These are phyloP conservation scores for Epithemia pelagica DNA, from an alignment of 108 stramenopile genomes.

Conservation along the genomic window DNA sequence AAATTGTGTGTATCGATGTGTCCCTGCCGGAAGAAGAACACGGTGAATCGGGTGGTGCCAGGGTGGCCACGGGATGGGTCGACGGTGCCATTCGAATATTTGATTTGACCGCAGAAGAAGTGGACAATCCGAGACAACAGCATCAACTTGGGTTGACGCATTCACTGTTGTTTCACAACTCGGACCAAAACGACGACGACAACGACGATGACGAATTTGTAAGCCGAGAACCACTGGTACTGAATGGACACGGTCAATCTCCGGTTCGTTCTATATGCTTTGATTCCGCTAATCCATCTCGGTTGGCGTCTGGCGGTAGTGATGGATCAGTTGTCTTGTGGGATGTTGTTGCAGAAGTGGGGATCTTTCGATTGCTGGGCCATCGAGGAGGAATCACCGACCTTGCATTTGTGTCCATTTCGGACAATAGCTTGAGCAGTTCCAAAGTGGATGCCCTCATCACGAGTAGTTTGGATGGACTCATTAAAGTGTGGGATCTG, in stretches of 20 bases:
- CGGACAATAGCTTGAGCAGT: neutral
- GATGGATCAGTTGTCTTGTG: constrained; percentile 92
- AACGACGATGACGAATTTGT: constrained; percentile 40
- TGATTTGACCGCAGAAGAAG: constrained; percentile 22
- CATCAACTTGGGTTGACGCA: constrained; percentile 45
- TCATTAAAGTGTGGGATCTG: constrained; percentile 98
- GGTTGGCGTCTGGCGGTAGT: constrained; percentile 74
- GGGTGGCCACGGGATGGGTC: constrained; percentile 81
- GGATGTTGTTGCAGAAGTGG: constrained; percentile 92
- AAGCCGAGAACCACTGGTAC: constrained; percentile 57
- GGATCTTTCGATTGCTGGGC: constrained; percentile 86
- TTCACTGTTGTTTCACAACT: constrained; percentile 29
- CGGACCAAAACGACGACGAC: constrained; percentile 6
- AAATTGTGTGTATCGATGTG: constrained; percentile 65
- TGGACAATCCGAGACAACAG: constrained; percentile 11
- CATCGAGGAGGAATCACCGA: constrained; percentile 90
- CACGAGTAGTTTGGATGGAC: constrained; percentile 87
- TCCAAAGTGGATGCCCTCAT: constrained; percentile 58
- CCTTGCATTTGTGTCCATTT: constrained; percentile 56
- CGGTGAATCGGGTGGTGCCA: constrained; percentile 10
- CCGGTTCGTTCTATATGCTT: constrained; percentile 61
- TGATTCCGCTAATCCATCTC: constrained; percentile 27
- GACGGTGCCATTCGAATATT: constrained; percentile 81
- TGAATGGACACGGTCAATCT: constrained; percentile 76
- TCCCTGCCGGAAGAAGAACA: constrained; percentile 1